Evolutionary conservation across 2,329 filamentous ascomycete species (phyloP).

Genomic region (Fusarium buxicola): DNA sequence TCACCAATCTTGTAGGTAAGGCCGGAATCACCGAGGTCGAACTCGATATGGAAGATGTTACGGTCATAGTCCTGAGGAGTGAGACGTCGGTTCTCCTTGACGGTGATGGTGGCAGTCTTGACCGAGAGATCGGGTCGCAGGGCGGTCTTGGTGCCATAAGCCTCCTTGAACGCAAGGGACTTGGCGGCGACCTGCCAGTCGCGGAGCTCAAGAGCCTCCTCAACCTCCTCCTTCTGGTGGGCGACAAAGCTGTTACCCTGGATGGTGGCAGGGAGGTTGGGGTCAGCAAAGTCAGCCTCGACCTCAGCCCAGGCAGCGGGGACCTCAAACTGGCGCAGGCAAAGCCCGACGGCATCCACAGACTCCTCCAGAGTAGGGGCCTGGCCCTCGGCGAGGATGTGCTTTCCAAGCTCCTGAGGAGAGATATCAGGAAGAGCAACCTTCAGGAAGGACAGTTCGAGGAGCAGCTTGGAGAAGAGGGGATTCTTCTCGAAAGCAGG

Average conservation of each 20-base stretch:
- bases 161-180: slow-evolving; percentile 93
- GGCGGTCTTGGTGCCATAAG: slow-evolving; percentile 77
- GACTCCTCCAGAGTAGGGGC: slow-evolving; percentile 63
- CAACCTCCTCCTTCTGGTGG: slow-evolving; percentile 80
- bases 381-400: slow-evolving; percentile 69
- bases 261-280: slow-evolving; percentile 71
- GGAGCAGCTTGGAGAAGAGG: slow-evolving; percentile 73
- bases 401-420: slow-evolving; percentile 71
- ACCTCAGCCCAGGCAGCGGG: slow-evolving; percentile 83
- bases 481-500: slow-evolving; percentile 75
- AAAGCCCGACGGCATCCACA: slow-evolving; percentile 75
- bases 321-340: slow-evolving; percentile 78
- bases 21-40: slow-evolving; percentile 90
- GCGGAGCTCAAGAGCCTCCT: slow-evolving; percentile 73
- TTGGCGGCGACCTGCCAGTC: slow-evolving; percentile 89
- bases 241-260: slow-evolving; percentile 84
- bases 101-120: slow-evolving; percentile 87
- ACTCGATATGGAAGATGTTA: slow-evolving; percentile 99
- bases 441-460: slow-evolving; percentile 86
- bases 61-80: slow-evolving; percentile 91
- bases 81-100: slow-evolving; percentile 95
- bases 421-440: slow-evolving; percentile 76
- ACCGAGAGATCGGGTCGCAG: slow-evolving; percentile 88
- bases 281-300: slow-evolving; percentile 62
- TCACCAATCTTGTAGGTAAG: slow-evolving; percentile 98